A percentile compares a stretch with the other conserved stretches of the same genome.
phyloP scores from a whole-genome alignment of 2,329 filamentous ascomycete genomes.

The Clonostachys rosea region DNA sequence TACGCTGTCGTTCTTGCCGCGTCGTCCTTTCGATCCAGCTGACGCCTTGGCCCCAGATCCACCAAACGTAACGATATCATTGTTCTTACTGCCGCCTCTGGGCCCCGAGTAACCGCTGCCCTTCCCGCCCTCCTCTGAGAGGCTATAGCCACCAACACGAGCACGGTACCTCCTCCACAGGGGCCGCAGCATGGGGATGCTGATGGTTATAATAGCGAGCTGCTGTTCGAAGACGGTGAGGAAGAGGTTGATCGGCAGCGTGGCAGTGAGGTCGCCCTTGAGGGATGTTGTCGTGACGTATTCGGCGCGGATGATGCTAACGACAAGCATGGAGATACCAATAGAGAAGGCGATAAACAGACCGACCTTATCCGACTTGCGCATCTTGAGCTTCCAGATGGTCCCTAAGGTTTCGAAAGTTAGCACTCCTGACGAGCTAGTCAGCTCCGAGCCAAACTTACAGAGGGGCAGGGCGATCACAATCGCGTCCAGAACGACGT shows the following conservation, averaged over 20 bases:
- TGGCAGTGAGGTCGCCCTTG: background rate
- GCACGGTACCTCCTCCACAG: background rate
- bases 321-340: background rate
- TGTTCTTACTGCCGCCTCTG: too few relatives aligned
- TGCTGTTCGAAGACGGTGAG: background rate
- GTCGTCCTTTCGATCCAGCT: too few relatives aligned
- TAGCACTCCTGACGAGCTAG: background rate
- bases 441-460: background rate
- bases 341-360: background rate
- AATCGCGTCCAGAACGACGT: background rate
- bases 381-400: conserved; percentile 1
- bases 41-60: too few relatives aligned
- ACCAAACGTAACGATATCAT: too few relatives aligned
- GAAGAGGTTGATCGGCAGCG: background rate
- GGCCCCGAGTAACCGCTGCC: too few relatives aligned
- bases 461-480: background rate
- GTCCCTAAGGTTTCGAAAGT: background rate
- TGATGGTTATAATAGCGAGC: background rate
- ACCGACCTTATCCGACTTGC: background rate
- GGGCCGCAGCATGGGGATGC: conserved; percentile 1
- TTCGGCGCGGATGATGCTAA: background rate
- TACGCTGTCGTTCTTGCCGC: too few relatives aligned
- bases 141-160: background rate
- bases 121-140: background rate
- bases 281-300: background rate